These are phyloP conservation scores for Phytopythium sindhum DNA, from an alignment of 352 stramenopile genomes.

Conservation along the genomic window DNA sequence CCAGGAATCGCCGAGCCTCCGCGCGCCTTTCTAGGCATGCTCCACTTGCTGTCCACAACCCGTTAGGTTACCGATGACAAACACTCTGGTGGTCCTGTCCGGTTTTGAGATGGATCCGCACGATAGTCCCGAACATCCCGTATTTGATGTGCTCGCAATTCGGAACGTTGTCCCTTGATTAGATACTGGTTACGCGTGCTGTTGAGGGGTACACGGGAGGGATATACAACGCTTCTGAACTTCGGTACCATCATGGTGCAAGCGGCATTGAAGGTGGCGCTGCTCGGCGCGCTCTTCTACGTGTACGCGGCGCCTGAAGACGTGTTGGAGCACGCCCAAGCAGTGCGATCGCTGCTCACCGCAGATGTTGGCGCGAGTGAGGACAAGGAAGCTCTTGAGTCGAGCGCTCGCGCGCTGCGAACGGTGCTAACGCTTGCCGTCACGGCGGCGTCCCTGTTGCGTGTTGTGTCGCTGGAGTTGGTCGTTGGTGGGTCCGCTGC, in stretches of 20 bases:
- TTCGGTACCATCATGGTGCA: neutral
- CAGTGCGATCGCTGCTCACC: neutral
- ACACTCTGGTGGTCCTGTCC: neutral
- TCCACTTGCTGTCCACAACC: neutral
- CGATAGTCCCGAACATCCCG: too few species aligned
- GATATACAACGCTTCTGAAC: too few species aligned
- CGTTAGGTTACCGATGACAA: neutral
- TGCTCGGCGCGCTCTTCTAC: neutral
- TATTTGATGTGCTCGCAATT: too few species aligned
- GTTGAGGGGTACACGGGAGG: too few species aligned
- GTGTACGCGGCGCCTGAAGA: neutral
- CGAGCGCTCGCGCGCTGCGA: slow-evolving; percentile 5
- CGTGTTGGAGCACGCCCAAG: neutral
- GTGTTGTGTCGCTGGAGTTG: slow-evolving; percentile 11
- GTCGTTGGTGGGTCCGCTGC: slow-evolving; percentile 7
- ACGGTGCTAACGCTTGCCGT: slow-evolving; percentile 17
- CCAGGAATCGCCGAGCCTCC: neutral
- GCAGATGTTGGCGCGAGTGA: neutral
- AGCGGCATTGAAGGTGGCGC: neutral
- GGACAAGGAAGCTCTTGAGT: neutral
- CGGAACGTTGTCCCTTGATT: too few species aligned
- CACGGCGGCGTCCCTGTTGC: slow-evolving; percentile 11
- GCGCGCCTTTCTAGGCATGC: neutral
- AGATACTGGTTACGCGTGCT: too few species aligned
- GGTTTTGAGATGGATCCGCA: too few species aligned